phyloP scores from a whole-genome alignment of 352 stramenopile species.

The Pythium phragmitis region DNA sequence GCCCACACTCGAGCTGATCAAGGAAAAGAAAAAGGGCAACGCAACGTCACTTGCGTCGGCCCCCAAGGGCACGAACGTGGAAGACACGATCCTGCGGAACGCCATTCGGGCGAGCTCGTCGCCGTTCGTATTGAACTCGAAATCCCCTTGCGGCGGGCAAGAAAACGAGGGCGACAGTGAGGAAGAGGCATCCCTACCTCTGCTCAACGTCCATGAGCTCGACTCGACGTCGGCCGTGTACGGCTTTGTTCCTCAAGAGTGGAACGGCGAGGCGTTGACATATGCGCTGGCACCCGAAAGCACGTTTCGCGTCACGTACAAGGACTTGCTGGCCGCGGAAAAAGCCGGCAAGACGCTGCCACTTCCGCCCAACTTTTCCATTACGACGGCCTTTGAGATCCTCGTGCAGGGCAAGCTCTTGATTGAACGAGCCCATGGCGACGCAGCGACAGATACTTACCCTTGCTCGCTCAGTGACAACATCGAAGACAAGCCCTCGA shows the following conservation, averaged over 20 bases:
- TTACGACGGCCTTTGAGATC: conserved; percentile 31
- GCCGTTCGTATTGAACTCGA: conserved; percentile 37
- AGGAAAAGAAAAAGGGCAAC: conserved; percentile 19
- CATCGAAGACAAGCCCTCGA: neutral
- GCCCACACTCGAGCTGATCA: conserved; percentile 33
- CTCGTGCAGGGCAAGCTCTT: conserved; percentile 43
- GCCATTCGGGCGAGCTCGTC: conserved; percentile 29
- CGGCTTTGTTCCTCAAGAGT: conserved; percentile 48
- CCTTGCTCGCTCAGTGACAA: conserved; percentile 40
- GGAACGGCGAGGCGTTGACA: conserved; percentile 39
- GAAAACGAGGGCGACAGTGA: neutral
- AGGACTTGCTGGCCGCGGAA: neutral
- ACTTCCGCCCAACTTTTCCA: conserved; percentile 9
- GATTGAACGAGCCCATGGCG: conserved; percentile 37
- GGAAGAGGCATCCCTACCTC: neutral
- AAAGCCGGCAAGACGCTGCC: neutral
- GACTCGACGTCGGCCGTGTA: conserved; percentile 41
- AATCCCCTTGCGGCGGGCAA: conserved; percentile 29
- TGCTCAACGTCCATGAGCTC: conserved; percentile 42
- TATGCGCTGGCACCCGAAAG: conserved; percentile 16
- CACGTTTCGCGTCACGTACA: conserved; percentile 17
- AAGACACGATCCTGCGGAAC: conserved; percentile 45
- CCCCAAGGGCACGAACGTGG: neutral
- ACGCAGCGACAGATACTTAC: conserved; percentile 34
- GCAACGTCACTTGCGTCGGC: neutral